Evolutionary conservation across 805 yeast species (phyloP), one percentile per base, ranked within the genome.

Genomic region (Torulaspora indica): DNA sequence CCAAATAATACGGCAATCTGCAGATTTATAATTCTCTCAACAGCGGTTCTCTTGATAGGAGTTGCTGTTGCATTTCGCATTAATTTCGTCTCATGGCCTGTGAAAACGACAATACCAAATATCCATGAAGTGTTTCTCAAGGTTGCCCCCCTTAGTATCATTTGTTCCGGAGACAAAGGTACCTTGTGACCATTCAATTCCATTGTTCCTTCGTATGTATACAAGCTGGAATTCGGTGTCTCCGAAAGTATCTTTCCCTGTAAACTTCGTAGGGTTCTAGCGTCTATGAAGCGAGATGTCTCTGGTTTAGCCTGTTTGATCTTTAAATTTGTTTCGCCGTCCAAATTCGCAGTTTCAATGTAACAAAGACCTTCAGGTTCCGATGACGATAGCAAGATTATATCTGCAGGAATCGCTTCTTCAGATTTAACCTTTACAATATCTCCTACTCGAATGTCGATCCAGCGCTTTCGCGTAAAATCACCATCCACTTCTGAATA

Each of bases 1-100:
- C 83, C 79, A 63, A 93, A 93, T 49, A 93, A 70, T 1, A 91
- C 95, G 46, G 93, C 69, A 57, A 93, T 91, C 65, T 93, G 99
- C 55, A 86, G 67, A 62, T 93, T 95, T 56, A 93, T 91, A 67
- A 90, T 85, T 63, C 95, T 79, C 70, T 93, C 99, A 10, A 95
- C 97, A 20, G 95, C 95, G 0, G 99, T 93, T 57, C 95, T 77
- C 63, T 93, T 93, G 58, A 93, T 95, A 8, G 99, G 99, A 2
- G 99, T 82, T 1, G 98, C 97, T 2, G 98, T 90, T 14, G 99
- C 98, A 69, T 93, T 93, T 62, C 98, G 79, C 98, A 93, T 91
- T 53, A 93, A 73, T 60, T 93, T 93, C 0, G 99, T 93, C 68
- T 93, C 98, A 63, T 95, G 99, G 15, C 99, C 99, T 0, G 99